Base-by-base conservation (phyloP, 768 basidiomycete species). In the Leucocoprinus leucothites region DNA sequence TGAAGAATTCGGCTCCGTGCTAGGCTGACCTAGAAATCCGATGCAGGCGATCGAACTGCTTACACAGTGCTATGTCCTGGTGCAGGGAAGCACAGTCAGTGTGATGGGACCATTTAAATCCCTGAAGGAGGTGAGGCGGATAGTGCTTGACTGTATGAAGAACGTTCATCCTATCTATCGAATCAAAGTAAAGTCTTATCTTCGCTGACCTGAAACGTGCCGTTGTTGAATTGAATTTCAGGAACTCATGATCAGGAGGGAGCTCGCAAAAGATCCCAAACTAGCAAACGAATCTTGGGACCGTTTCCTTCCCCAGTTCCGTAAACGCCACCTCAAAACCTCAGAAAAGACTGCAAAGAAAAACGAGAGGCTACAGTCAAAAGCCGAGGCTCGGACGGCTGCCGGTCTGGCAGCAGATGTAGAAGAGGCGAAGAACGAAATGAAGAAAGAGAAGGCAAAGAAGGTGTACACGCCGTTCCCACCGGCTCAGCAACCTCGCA, bases 401-500 rank as follows among this genome's bases (percentile, higher is more conserved):
- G 89, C 85, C n/a, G 88, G 86, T 3, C 64, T 88, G 19, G 77
- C 78, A 14, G 67, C 66, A 2, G 64, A 63, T 4, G 63, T 51
- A 16, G 67, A 65, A 44, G 66, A 66, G 47, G 69, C 48, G 60
- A 56, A 60, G 56, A 65, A 73, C 58, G 74, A 76, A 50, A 72
- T 79, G 46, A 81, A 46, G 36, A 60, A 63, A 47, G 57, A 60
- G 47, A 71, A 85, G 63, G 75, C 74, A 62, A 96, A 95, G 83
- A 96, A 96, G 69, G 78, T 85, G 14, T 98, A 98, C 71, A 98
- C 97, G n/a, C 97, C 97, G 1, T 99, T 98, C 83, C 97, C 97
- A 35, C 97, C 97, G 28, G 76, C 95, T 7, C 97, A 98, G 66
- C 79, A 83, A 56, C 96, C 95, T 35, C 86, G 93, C 62, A 98